These are phyloP conservation scores for Cadophora malorum DNA, from an alignment of 2,329 filamentous ascomycete genomes.

Conservation along the genomic window DNA sequence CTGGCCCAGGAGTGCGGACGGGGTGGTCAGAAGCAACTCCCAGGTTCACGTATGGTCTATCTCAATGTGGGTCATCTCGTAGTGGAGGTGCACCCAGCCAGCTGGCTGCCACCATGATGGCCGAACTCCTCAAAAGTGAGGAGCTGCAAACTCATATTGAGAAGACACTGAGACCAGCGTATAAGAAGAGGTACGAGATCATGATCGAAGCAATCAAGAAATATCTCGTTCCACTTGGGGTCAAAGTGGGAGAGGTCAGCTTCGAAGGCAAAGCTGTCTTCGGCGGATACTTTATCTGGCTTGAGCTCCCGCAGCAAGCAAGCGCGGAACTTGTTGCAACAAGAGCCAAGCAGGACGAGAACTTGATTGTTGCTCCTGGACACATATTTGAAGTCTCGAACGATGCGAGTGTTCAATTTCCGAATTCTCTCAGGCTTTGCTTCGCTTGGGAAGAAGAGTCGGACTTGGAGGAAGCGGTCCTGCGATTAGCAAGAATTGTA, in stretches of 20 bases:
- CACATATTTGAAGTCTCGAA: conserved; percentile 71
- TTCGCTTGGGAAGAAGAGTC: conserved; percentile 76
- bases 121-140: conserved; percentile 54
- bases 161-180: conserved; percentile 51
- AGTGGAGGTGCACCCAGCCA: conserved; percentile 65
- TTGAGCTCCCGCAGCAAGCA: conserved; percentile 61
- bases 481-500: conserved; percentile 61
- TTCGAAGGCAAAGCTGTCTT: conserved; percentile 57
- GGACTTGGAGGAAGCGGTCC: conserved; percentile 70
- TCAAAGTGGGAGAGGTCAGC: conserved; percentile 51
- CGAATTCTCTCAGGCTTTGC: conserved; percentile 67
- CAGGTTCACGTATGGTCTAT: conserved; percentile 61
- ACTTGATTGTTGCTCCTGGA: conserved; percentile 72
- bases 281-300: conserved; percentile 89
- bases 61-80: conserved; percentile 59
- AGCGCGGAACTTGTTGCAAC: conserved; percentile 63
- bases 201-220: conserved; percentile 65
- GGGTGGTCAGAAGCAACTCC: conserved; percentile 85
- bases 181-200: conserved; percentile 54
- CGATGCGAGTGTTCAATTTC: conserved; percentile 63
- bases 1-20: conserved; percentile 79
- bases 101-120: conserved; percentile 58
- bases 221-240: conserved; percentile 67
- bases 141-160: conserved; percentile 54
- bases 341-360: conserved; percentile 65